phyloP scores from a whole-genome alignment of 2,329 filamentous ascomycete genomes.

The Escovopsis sp. region DNA sequence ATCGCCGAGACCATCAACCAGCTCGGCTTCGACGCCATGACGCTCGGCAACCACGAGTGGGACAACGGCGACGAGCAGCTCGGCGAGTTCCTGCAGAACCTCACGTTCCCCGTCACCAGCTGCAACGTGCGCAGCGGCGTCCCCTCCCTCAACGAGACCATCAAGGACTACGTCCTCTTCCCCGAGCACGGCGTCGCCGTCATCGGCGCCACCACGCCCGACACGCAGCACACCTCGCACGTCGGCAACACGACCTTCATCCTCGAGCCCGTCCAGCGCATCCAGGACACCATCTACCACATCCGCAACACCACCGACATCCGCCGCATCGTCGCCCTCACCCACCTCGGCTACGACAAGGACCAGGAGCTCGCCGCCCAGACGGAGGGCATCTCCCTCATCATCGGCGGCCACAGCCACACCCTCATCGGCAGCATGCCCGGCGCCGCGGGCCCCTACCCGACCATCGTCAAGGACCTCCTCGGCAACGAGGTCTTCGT shows the following conservation, averaged over 20 bases:
- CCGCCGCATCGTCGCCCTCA: constrained; percentile 48
- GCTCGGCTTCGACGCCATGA: constrained; percentile 53
- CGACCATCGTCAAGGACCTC: constrained; percentile 44
- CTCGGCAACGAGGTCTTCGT: constrained; percentile 53
- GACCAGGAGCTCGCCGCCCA: constrained; percentile 44
- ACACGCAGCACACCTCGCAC: constrained; percentile 40
- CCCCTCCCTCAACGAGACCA: constrained; percentile 41
- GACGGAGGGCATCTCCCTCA: constrained; percentile 49
- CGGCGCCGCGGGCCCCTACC: constrained; percentile 44
- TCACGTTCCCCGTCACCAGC: constrained; percentile 49
- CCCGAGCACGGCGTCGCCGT: constrained; percentile 44
- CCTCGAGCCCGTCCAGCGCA: constrained; percentile 37
- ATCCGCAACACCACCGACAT: constrained; percentile 47
- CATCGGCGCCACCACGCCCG: constrained; percentile 48
- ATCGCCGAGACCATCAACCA: constrained; percentile 51
- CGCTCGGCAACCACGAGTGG: constrained; percentile 52
- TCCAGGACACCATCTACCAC: constrained; percentile 46
- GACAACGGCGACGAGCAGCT: constrained; percentile 48
- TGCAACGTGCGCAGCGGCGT: constrained; percentile 49
- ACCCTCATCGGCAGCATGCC: constrained; percentile 44
- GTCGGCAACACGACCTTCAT: constrained; percentile 44
- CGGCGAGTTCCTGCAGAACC: constrained; percentile 43
- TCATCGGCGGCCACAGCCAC: constrained; percentile 48
- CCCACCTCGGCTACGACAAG: constrained; percentile 50
- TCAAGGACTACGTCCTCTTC: constrained; percentile 52